A percentile compares a stretch with the other conserved stretches of the same genome.
Conservation (phyloP, 805 yeast species). For the Cyberlindnera samutprakarnensis region DNA sequence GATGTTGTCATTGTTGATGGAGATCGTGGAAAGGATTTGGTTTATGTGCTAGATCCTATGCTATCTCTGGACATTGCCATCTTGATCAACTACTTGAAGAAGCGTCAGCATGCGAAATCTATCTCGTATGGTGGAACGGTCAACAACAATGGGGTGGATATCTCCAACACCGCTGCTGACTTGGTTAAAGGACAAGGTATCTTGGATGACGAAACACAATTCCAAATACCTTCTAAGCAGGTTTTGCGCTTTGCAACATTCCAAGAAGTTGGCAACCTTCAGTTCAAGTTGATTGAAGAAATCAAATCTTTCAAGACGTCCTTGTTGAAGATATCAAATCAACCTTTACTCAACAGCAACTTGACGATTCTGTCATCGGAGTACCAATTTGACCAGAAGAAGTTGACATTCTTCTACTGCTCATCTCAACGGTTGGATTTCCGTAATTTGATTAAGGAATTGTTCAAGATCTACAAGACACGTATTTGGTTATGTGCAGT, state of each 20-base stretch:
- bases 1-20: constrained; percentile 79
- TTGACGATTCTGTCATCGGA: constrained; percentile 56
- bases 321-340: constrained; percentile 35
- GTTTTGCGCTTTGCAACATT: constrained; percentile 71
- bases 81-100: constrained; percentile 65
- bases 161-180: constrained; percentile 19
- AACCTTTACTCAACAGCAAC: constrained; percentile 23
- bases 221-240: constrained; percentile 73
- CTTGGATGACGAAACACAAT: constrained; percentile 32
- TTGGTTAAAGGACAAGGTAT: constrained; percentile 19
- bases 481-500: constrained; percentile 76
- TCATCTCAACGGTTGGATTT: constrained; percentile 65
- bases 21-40: constrained; percentile 77
- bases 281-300: constrained; percentile 63
- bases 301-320: constrained; percentile 64
- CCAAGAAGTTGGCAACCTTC: constrained; percentile 54
- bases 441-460: constrained; percentile 62
- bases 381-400: constrained; percentile 76
- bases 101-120: constrained; percentile 59
- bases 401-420: constrained; percentile 63
- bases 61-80: constrained; percentile 59
- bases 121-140: constrained; percentile 17
- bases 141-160: neutral
- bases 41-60: constrained; percentile 60
- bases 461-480: constrained; percentile 70